A percentile compares a stretch with the other conserved stretches of the same genome.
Conservation (phyloP, 257 asterid species). For the Nicotiana undulata region DNA sequence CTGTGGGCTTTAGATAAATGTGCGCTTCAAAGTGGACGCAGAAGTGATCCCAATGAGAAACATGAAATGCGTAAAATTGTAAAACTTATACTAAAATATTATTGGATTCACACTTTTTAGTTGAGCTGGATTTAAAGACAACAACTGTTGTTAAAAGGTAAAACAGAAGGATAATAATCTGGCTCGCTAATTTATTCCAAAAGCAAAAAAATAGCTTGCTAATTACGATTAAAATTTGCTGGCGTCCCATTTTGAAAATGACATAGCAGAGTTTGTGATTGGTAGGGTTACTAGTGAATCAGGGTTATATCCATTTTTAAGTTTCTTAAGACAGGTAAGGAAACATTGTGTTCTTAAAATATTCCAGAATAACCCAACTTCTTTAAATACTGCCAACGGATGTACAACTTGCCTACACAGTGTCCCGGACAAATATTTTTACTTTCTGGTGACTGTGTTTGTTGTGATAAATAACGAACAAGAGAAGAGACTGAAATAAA, state of each 20-base stretch:
- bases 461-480: neutral
- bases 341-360: neutral
- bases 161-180: neutral
- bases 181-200: neutral
- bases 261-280: neutral
- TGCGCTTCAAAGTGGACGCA: too few species aligned
- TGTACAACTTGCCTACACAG: neutral
- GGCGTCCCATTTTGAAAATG: neutral
- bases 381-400: neutral
- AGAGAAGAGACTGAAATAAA: neutral
- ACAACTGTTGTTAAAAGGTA: neutral
- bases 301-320: neutral
- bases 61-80: neutral
- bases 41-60: too few species aligned
- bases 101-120: neutral
- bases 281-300: neutral
- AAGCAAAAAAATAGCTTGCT: neutral
- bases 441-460: neutral
- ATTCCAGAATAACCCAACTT: neutral
- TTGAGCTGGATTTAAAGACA: neutral
- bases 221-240: neutral
- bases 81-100: neutral
- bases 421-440: neutral
- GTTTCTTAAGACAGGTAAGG: neutral
- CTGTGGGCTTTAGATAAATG: too few species aligned